These are phyloP conservation scores for Darksidea phi DNA, from an alignment of 495 filamentous ascomycete species.

Conservation along the genomic window DNA sequence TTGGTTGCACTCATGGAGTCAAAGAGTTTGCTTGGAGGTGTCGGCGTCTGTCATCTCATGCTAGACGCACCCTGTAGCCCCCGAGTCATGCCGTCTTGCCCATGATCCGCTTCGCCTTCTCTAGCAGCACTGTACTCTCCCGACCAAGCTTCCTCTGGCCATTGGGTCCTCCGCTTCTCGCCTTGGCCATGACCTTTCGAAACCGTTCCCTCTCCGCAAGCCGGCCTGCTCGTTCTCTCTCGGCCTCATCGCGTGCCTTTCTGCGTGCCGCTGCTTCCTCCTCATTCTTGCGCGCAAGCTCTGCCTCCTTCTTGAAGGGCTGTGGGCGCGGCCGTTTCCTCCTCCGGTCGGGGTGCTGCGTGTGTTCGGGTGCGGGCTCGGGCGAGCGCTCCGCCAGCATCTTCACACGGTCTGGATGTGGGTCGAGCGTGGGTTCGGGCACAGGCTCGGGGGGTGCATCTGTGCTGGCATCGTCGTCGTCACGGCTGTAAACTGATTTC, in stretches of 20 bases:
- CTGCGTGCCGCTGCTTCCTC: constrained; percentile 62
- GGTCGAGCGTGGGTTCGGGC: constrained; percentile 46
- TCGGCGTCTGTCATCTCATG: no score
- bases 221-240: constrained; percentile 50
- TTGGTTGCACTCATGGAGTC: no score
- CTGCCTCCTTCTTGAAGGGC: constrained; percentile 74
- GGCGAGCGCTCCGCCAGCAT: constrained; percentile 54
- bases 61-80: no score
- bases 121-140: constrained; percentile 78
- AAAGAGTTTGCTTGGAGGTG: no score
- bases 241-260: constrained; percentile 40
- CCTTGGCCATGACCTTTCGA: constrained; percentile 58
- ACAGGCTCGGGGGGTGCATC: constrained; percentile 14
- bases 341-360: constrained; percentile 33
- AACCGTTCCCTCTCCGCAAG: constrained; percentile 47
- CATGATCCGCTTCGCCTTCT: constrained; percentile 75
- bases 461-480: constrained; percentile 1
- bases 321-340: constrained; percentile 55
- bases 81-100: no score
- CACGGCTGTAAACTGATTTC: constrained; percentile 29
- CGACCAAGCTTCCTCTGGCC: constrained; percentile 81
- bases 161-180: constrained; percentile 68
- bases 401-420: constrained; percentile 72
- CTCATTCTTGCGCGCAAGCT: constrained; percentile 64
- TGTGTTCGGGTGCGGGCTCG: constrained; percentile 37